A percentile compares a stretch with the other conserved stretches of the same genome.
phyloP scores from a whole-genome alignment of 345 rosid genomes.

The Pistacia vera region DNA sequence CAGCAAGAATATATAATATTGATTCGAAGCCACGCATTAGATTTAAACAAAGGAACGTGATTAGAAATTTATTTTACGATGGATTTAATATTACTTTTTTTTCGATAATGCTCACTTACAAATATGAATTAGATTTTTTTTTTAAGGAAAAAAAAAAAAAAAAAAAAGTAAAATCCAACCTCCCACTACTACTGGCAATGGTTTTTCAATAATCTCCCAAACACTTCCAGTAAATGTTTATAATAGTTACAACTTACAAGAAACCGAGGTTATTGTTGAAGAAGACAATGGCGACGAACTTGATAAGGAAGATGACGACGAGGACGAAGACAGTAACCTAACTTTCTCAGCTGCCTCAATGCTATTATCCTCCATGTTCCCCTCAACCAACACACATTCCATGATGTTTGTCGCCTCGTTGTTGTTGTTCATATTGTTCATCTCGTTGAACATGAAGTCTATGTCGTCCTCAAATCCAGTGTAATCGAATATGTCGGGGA shows the following conservation, averaged over 20 bases:
- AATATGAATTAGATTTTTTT: too few relatives aligned
- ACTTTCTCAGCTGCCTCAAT: slow-evolving; percentile 25
- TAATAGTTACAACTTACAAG: slow-evolving; percentile 58
- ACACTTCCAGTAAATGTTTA: slow-evolving; percentile 19
- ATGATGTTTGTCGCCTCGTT: neutral
- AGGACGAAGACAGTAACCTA: slow-evolving; percentile 36
- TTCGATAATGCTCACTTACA: too few relatives aligned
- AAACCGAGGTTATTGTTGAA: slow-evolving; percentile 43
- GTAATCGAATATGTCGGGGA: slow-evolving; percentile 60
- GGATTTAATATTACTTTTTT: too few relatives aligned
- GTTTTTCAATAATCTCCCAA: neutral
- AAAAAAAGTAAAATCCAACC: too few relatives aligned
- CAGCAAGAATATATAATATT: too few relatives aligned
- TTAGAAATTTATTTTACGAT: too few relatives aligned
- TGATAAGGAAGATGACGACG: slow-evolving; percentile 34
- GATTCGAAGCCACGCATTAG: too few relatives aligned
- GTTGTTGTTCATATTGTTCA: neutral
- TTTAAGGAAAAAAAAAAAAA: too few relatives aligned
- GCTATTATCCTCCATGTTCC: slow-evolving; percentile 21
- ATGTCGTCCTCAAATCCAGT: slow-evolving; percentile 78
- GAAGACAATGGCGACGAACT: slow-evolving; percentile 36
- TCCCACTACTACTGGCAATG: too few relatives aligned
- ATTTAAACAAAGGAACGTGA: too few relatives aligned
- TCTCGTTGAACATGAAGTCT: slow-evolving; percentile 62
- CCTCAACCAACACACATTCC: slow-evolving; percentile 28